A percentile compares a stretch with the other conserved stretches of the same genome.
These are phyloP conservation scores for Solanum sitiens DNA, from an alignment of 257 asterid species.

Conservation along the genomic window DNA sequence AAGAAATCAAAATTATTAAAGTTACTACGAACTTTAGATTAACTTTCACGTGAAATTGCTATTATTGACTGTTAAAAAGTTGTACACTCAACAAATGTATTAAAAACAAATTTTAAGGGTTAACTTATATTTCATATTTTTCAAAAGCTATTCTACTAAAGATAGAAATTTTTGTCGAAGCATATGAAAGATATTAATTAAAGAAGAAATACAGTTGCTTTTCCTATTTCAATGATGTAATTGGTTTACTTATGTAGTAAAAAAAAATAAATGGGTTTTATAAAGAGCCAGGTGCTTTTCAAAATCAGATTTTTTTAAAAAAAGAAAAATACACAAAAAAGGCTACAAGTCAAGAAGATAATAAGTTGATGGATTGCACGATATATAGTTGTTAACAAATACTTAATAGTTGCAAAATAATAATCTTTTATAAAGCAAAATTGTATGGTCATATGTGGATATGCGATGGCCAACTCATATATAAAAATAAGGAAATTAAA, in stretches of 20 bases:
- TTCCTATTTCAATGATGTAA: not conserved
- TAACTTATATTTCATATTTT: not conserved
- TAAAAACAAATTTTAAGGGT: not conserved
- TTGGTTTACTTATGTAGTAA: not conserved
- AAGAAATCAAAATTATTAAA: not conserved
- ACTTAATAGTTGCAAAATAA: not conserved
- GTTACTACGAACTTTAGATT: not conserved
- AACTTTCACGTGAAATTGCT: not conserved
- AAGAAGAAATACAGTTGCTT: not conserved
- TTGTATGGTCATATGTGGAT: not conserved
- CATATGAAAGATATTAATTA: not conserved
- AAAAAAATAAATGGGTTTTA: not conserved
- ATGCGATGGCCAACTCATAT: not conserved
- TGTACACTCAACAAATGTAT: not conserved
- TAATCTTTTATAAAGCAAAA: not conserved
- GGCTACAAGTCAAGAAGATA: not conserved
- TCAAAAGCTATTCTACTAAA: not conserved
- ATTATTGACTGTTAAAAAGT: not conserved
- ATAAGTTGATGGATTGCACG: not conserved
- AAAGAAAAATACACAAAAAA: not conserved
- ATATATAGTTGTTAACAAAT: not conserved
- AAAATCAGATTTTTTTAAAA: not conserved
- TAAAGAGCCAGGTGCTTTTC: not conserved
- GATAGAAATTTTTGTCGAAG: not conserved
- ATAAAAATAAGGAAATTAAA: not conserved